Conservation (phyloP, 169 alveolate genomes). For the Eimeria brunetti region DNA sequence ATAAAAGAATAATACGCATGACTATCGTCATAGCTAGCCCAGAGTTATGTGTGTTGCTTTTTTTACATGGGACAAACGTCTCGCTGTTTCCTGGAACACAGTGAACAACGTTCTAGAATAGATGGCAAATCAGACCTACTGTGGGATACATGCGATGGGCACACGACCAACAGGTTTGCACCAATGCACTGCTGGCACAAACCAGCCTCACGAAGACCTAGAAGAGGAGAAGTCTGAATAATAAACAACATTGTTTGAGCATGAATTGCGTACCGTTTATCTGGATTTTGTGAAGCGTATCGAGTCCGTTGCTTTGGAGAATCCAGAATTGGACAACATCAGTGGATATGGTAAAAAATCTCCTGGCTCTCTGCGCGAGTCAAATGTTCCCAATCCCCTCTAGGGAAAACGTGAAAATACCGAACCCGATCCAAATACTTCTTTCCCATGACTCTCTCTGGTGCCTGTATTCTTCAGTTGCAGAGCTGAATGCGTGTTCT, state of each 20-base stretch:
- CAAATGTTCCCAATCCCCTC: neutral
- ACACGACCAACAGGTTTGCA: slow-evolving; percentile 69
- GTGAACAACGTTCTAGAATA: neutral
- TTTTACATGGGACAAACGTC: slow-evolving; percentile 7
- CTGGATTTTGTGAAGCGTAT: slow-evolving; percentile 43
- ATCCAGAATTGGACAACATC: slow-evolving; percentile 73
- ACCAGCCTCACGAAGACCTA: slow-evolving; percentile 79
- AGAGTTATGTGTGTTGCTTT: neutral
- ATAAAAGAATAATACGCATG: neutral
- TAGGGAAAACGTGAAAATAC: neutral
- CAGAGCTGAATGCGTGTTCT: neutral
- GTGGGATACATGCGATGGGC: slow-evolving; percentile 42
- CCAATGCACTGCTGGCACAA: slow-evolving; percentile 75
- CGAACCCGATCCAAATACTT: slow-evolving; percentile 72
- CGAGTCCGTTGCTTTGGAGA: slow-evolving; percentile 56
- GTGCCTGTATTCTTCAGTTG: slow-evolving; percentile 38
- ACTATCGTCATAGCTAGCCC: neutral
- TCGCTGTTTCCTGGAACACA: slow-evolving; percentile 15
- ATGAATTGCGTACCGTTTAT: slow-evolving; percentile 22
- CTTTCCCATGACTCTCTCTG: slow-evolving; percentile 77
- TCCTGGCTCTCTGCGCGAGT: slow-evolving; percentile 33
- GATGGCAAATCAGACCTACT: neutral
- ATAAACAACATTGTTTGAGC: neutral
- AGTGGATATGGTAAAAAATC: slow-evolving; percentile 68
- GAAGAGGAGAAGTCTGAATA: neutral